Evolutionary conservation across 2,329 filamentous ascomycete genomes (phyloP), one percentile per base, ranked within the genome.

Genomic region (Penicillium vulpinum): DNA sequence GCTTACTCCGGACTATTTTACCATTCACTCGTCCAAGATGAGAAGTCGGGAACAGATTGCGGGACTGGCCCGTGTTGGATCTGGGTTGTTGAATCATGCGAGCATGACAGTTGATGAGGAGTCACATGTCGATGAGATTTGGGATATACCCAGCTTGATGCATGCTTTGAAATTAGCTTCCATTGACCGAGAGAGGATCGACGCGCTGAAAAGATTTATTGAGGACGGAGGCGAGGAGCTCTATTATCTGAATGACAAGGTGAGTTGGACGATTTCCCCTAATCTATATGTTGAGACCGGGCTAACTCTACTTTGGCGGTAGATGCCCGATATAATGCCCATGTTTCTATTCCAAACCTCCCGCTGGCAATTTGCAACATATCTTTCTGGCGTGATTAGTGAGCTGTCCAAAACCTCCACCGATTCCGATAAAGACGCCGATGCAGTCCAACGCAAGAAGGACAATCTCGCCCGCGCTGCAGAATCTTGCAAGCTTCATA

Each of bases 121-220:
- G 52, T 33, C 70, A 11, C 60, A 62, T 31, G 59, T 72, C 1
- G 83, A 85, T 54, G 84, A 88, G 46, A 82, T 88, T 49, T 78
- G 77, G 5, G 84, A 91, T 67, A 83, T 91, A 18, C 83, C 86
- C 4, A 84, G 85, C 3, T 78, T 99, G 26, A 82, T 96, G 77
- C 77, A 75, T 22, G 83, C 85, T 2, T 74, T 99, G 53, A 88
- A 87, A 60, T 77, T 77, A 38, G 85, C 89, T 6, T 83, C 87
- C 8, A 91, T 99, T 63, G 94, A 99, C 70, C 85, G 94, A 33
- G 93, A 97, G 77, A 97, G 94, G 78, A 86, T 95, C 57, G 88
- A 93, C 59, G 88, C 88, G 0, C 83, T 97, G 22, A 86, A 89
- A 66, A 89, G 85, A 60, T 99, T 96, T 70, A 80, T 97, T n/a